Percentiles rank a stretch among this genome's conserved stretches.
Conservation (phyloP, 257 asterid species). For the Marsdenia floribunda region DNA sequence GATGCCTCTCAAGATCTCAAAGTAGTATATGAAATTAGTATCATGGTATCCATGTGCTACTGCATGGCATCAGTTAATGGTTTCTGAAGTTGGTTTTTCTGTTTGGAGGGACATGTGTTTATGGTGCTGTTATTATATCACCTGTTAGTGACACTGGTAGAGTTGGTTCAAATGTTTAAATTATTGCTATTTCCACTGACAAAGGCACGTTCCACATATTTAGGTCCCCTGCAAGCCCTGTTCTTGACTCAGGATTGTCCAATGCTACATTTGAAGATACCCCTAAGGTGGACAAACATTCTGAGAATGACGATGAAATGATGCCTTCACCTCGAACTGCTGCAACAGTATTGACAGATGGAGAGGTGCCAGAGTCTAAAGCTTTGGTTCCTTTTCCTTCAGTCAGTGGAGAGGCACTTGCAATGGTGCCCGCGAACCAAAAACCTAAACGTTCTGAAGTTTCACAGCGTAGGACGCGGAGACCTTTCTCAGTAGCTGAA, state of each 20-base stretch:
- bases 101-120: not conserved
- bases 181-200: not conserved
- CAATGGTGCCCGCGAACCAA: conserved; percentile 46
- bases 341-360: conserved; percentile 26
- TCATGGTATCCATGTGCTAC: not conserved
- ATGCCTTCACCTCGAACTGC: conserved; percentile 35
- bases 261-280: conserved; percentile 36
- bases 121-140: not conserved
- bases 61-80: not conserved
- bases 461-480: conserved; percentile 84
- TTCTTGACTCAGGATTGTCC: conserved; percentile 47
- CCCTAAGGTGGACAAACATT: conserved; percentile 34
- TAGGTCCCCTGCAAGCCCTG: conserved; percentile 57
- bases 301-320: conserved; percentile 23
- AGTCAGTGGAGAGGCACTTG: conserved; percentile 44
- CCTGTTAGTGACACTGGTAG: not conserved
- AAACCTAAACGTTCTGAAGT: conserved; percentile 56
- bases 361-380: conserved; percentile 37
- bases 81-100: not conserved
- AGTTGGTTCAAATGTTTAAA: not conserved
- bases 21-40: not conserved
- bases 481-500: conserved; percentile 88
- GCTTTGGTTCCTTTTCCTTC: conserved; percentile 52
- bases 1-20: not conserved
- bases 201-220: conserved; percentile 5